Percentiles rank a stretch among this genome's conserved stretches.
phyloP scores from a whole-genome alignment of 192 early-diverging fungal species.

The Coemansia sp. region DNA sequence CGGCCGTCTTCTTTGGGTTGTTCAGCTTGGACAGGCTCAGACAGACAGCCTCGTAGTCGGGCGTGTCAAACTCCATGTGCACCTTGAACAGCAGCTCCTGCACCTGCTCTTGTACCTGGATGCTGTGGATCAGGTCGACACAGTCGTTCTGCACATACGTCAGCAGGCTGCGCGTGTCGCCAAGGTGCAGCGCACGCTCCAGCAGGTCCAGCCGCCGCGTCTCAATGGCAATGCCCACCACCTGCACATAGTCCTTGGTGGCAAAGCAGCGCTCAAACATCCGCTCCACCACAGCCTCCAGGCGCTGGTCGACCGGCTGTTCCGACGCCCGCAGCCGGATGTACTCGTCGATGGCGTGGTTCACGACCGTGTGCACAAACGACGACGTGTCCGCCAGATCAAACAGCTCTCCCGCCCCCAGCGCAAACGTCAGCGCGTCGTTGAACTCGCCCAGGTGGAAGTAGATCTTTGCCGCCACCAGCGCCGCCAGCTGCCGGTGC shows the following conservation, averaged over 20 bases:
- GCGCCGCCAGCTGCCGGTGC: constrained; percentile 81
- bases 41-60: constrained; percentile 89
- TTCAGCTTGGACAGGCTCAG: constrained; percentile 91
- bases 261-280: constrained; percentile 93
- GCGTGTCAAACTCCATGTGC: constrained; percentile 53
- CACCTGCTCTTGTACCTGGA: constrained; percentile 60
- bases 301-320: constrained; percentile 62
- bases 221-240: constrained; percentile 94
- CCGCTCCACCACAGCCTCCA: constrained; percentile 86
- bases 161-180: constrained; percentile 67
- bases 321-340: constrained; percentile 63
- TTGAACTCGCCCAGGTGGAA: constrained; percentile 95
- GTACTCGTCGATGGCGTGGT: constrained; percentile 86
- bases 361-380: constrained; percentile 92
- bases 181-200: constrained; percentile 69
- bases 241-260: constrained; percentile 72
- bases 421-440: constrained; percentile 91
- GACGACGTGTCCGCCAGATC: constrained; percentile 73
- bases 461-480: constrained; percentile 98
- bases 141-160: constrained; percentile 79
- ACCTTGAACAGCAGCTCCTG: constrained; percentile 47
- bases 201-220: constrained; percentile 84
- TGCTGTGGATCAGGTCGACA: constrained; percentile 72
- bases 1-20: constrained; percentile 65
- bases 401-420: constrained; percentile 88